phyloP scores from a whole-genome alignment of 1,284 basidiomycete genomes.

The Cryptococcus sp. region DNA sequence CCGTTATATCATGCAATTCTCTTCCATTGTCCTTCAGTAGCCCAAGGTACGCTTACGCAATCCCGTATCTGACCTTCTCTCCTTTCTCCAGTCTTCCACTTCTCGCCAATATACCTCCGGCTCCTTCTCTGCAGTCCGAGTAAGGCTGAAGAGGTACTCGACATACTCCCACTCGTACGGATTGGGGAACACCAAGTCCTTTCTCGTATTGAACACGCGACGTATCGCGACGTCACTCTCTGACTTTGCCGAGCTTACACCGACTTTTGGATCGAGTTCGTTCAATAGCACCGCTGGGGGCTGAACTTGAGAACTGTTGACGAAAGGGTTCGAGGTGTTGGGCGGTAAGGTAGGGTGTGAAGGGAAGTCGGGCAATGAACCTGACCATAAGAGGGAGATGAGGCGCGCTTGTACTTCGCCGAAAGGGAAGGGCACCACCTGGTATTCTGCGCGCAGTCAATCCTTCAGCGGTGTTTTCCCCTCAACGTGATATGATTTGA shows the following conservation, averaged over 20 bases:
- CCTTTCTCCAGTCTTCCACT: slow-evolving; percentile 31
- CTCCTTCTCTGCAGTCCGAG: slow-evolving; percentile 30
- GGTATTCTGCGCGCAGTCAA: slow-evolving; percentile 35
- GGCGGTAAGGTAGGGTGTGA: slow-evolving; percentile 23
- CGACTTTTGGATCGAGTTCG: neutral
- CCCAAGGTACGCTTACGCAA: slow-evolving; percentile 39
- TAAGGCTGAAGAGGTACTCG: slow-evolving; percentile 39
- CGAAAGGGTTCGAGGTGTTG: slow-evolving; percentile 32
- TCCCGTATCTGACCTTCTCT: slow-evolving; percentile 28
- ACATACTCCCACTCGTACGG: slow-evolving; percentile 44
- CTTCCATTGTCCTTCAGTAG: slow-evolving; percentile 21
- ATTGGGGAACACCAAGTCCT: slow-evolving; percentile 39
- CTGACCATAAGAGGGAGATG: slow-evolving; percentile 42
- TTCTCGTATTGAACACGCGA: slow-evolving; percentile 21
- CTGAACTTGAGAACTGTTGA: slow-evolving; percentile 4
- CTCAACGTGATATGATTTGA: no score
- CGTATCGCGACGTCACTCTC: neutral
- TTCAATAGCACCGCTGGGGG: neutral
- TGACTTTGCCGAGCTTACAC: no score
- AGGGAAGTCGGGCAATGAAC: slow-evolving; percentile 34
- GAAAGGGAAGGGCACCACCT: slow-evolving; percentile 54
- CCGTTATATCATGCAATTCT: no score
- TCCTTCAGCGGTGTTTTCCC: no score
- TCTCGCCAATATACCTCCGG: slow-evolving; percentile 29
- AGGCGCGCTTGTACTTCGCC: slow-evolving; percentile 53